Base-by-base conservation (phyloP, 805 yeast genomes). In the Ogataea naganishii region DNA sequence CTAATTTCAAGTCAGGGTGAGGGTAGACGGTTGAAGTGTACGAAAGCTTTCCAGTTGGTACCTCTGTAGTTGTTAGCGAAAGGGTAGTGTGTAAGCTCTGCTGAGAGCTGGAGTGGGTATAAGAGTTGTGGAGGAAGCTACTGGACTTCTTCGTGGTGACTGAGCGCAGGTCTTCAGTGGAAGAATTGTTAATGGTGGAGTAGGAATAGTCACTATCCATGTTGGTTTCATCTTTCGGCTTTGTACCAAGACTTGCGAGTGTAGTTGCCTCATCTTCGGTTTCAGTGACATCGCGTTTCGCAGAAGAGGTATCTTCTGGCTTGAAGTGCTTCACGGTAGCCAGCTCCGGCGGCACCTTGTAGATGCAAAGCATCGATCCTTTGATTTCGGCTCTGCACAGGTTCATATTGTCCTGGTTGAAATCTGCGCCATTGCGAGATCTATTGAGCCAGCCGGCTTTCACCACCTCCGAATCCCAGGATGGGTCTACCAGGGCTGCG, bases 361-460 rank as follows among this genome's bases (percentile, higher is more conserved):
- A 81, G 12, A 86, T 51, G 31, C 64, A 62, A 30, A 86, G 54
- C 24, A 63, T 60, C 2, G 86, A 72, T 13, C 95, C 95, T 42
- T 66, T 72, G 34, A 86, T 56, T 44, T 76, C 83, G 0, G 80
- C 85, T 29, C 79, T 63, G 33, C 62, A 72, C 19, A 83, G 50
- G 35, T 68, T 57, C 51, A 66, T 40, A 18, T 55, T 56, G 7
- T 52, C 54, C 24, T 56, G 64, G 17, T 35, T 42, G 9, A 23
- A 31, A 11, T 29, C 35, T 6, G 7, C 22, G 14, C 30, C 33
- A 23, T 59, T 58, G 11, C 25, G 22, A 3, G 26, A 13, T 37
- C 62, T 65, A 45, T 78, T 78, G 12, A 77, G 39, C 83, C 83
- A 78, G 5, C 79, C 78, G 1, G 60, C 57, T 48, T 71, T 75